Evolutionary conservation across 2,329 filamentous ascomycete genomes (phyloP), one percentile per base, ranked within the genome.

Genomic region (Fusarium kyushuense): DNA sequence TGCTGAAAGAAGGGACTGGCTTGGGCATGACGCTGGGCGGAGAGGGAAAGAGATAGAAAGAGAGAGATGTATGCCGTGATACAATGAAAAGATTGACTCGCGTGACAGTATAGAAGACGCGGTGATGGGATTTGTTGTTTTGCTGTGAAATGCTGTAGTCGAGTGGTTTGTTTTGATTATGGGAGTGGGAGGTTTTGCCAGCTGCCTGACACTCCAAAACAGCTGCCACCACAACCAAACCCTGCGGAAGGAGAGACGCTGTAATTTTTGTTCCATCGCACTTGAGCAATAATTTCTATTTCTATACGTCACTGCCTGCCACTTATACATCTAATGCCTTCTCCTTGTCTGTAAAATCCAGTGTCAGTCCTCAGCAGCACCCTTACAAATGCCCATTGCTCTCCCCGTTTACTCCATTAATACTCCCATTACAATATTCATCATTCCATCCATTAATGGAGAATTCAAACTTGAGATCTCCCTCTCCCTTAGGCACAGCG

Each of bases 401-500:
- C 42, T 58, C 45, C 11, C 48, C 67, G 14, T 51, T 69, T 2
- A 19, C 25, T 12, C 47, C 48, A n/a, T n/a, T n/a, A n/a, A n/a
- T n/a, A n/a, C n/a, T n/a, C n/a, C n/a, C n/a, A n/a, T 56, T 58
- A 10, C 45, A 32, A 5, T 40, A 25, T 12, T 65, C 70, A 4
- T 76, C 76, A 1, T 84, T 79, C 84, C 84, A 86, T 0, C 82
- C 85, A 10, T 88, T 82, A 63, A 90, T 84, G 59, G 80, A 78
- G 71, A 89, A 90, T 42, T 79, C 80, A 69, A 88, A 85, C 27
- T 81, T 82, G 63, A 85, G 76, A 60, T 90, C 88, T 3, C 85
- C 87, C 58, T 84, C 73, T 1, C 86, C 87, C 23, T 83, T 81
- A 23, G 82, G 78, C 42, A 90, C 80, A 3, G 80, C 74, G 52